A percentile compares a stretch with the other conserved stretches of the same genome.
These are phyloP conservation scores for Phaeophleospora eucalypticola DNA, from an alignment of 2,329 filamentous ascomycete genomes.

Conservation along the genomic window DNA sequence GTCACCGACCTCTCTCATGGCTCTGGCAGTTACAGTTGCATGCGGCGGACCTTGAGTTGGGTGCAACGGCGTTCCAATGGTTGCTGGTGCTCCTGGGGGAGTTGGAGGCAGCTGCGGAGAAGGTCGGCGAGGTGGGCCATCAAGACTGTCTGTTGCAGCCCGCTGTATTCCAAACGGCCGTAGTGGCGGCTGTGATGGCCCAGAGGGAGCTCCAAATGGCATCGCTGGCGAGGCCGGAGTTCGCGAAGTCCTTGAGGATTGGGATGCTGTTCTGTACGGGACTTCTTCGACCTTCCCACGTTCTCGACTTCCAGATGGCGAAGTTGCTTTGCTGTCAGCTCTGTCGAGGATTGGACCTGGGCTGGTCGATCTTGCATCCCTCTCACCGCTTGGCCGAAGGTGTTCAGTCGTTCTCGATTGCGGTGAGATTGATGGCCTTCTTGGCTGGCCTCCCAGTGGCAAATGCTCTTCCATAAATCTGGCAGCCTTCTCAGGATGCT, in stretches of 20 bases:
- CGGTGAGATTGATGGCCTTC: conserved; percentile 9
- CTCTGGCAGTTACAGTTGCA: background rate
- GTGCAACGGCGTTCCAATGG: background rate
- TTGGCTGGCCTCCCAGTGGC: conserved; percentile 13
- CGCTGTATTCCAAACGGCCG: background rate
- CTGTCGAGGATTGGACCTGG: conserved; percentile 6
- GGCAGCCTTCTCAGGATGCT: background rate
- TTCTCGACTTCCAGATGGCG: background rate
- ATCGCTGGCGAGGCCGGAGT: background rate
- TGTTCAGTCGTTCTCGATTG: conserved; percentile 3
- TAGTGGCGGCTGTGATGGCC: background rate
- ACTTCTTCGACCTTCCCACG: background rate
- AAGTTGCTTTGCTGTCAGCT: conserved; percentile 4
- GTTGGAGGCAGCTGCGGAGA: background rate
- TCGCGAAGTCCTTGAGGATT: background rate
- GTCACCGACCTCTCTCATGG: background rate
- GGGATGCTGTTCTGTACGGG: background rate
- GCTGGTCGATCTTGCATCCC: conserved; percentile 4
- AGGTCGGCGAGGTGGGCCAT: background rate
- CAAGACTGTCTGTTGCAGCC: background rate
- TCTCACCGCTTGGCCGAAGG: background rate
- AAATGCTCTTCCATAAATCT: background rate
- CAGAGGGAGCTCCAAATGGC: background rate
- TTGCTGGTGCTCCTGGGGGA: background rate
- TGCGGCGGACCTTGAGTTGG: background rate